phyloP scores from a whole-genome alignment of 2,329 filamentous ascomycete genomes.

The Keithomyces neogunnii region DNA sequence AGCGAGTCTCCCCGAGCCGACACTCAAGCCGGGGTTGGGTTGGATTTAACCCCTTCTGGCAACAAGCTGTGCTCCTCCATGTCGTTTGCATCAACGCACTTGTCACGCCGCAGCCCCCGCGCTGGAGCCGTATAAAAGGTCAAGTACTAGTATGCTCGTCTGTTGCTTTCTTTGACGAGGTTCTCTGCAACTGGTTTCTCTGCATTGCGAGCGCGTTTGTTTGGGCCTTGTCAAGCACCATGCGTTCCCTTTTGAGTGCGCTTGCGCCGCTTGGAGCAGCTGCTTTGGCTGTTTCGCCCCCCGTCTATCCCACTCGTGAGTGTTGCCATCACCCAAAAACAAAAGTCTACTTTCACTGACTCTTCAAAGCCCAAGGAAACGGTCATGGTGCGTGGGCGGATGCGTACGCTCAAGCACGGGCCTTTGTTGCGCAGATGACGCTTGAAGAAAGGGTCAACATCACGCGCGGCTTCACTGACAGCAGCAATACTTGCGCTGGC shows the following conservation, averaged over 20 bases:
- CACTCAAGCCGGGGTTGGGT: too few relatives aligned
- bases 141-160: too few relatives aligned
- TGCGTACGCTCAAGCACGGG: conserved; percentile 49
- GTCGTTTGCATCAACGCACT: too few relatives aligned
- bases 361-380: conserved; percentile 19
- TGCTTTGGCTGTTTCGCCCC: conserved; percentile 12
- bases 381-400: conserved; percentile 39
- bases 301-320: conserved; percentile 18
- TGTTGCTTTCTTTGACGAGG: too few relatives aligned
- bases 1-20: neutral
- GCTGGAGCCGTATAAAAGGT: neutral
- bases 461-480: conserved; percentile 41
- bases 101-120: neutral
- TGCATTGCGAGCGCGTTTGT: too few relatives aligned
- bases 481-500: conserved; percentile 38
- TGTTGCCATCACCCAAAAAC: neutral
- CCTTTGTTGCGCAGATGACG: conserved; percentile 53
- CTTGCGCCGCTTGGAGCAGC: conserved; percentile 3
- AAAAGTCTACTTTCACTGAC: neutral
- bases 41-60: too few relatives aligned
- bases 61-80: neutral
- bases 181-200: too few relatives aligned
- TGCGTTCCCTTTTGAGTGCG: neutral
- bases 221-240: neutral
- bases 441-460: conserved; percentile 54